These are phyloP conservation scores for Fusarium incarnatum DNA, from an alignment of 2,329 filamentous ascomycete genomes.

Conservation along the genomic window DNA sequence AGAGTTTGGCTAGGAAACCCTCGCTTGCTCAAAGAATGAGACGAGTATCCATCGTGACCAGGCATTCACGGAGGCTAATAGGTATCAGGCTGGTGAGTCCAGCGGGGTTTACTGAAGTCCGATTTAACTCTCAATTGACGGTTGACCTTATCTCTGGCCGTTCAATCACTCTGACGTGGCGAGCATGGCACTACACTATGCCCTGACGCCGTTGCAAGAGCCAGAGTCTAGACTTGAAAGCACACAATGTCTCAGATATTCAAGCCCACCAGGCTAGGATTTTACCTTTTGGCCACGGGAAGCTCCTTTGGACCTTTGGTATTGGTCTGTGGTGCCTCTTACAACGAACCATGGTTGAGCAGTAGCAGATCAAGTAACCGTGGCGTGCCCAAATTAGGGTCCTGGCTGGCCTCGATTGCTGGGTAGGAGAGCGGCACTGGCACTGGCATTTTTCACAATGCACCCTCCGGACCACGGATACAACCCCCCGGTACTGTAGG, in stretches of 20 bases:
- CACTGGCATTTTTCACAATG: slow-evolving; percentile 16
- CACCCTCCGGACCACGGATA: slow-evolving; percentile 12
- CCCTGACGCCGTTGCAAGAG: slow-evolving; percentile 17
- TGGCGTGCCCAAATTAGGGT: slow-evolving; percentile 39
- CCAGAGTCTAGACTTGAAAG: slow-evolving; percentile 17
- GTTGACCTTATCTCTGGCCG: slow-evolving; percentile 19
- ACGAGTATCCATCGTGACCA: slow-evolving; percentile 22
- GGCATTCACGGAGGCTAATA: background rate
- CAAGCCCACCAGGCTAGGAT: background rate
- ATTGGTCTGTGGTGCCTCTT: slow-evolving; percentile 22
- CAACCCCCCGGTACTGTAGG: slow-evolving; percentile 18
- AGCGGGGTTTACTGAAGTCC: slow-evolving; percentile 19
- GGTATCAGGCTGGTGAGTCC: background rate
- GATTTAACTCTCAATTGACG: slow-evolving; percentile 12
- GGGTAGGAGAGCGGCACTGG: slow-evolving; percentile 34
- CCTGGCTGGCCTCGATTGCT: slow-evolving; percentile 44
- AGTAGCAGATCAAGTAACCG: slow-evolving; percentile 34
- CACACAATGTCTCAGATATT: slow-evolving; percentile 20
- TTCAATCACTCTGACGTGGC: slow-evolving; percentile 41
- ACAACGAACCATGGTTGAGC: slow-evolving; percentile 35
- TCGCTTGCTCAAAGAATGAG: slow-evolving; percentile 19
- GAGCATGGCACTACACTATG: slow-evolving; percentile 12
- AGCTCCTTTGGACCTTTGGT: slow-evolving; percentile 35
- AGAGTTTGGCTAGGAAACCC: slow-evolving; percentile 12
- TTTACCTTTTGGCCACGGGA: slow-evolving; percentile 35